Evolutionary conservation across 441 rosid genomes (phyloP), one percentile per base, ranked within the genome.

Genomic region (Euphorbia corollata): DNA sequence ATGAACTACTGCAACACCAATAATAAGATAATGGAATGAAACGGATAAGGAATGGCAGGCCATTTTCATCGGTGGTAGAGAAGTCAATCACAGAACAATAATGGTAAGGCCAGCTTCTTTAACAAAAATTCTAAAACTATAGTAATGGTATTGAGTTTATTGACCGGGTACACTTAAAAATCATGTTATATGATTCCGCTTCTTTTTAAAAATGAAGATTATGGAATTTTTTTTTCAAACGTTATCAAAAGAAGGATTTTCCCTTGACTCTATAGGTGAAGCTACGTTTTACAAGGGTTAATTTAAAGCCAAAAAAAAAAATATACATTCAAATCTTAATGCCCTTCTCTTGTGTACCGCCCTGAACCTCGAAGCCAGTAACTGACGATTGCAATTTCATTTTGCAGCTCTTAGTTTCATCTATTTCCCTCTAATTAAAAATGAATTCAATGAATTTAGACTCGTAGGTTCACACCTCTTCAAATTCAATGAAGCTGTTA

Each of bases 381-480:
- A 41, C 10, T 41, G 9, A 3, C 47, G n/a, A 56, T 27, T 27
- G 18, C 18, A 12, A 24, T 23, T 57, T 0, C 24, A 23, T 22
- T 56, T 39, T 22, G 1, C 36, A 23, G 27, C 15, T 15, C 15
- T 8, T 2, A 10, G 16, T 51, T 47, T n/a, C 56, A 19, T 51
- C 41, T 5, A 2, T 19, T 54, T 27, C 32, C 9, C 41, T 36
- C 4, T 36, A 5, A 36, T 36, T 36, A 6, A 36, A 36, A 36
- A 90, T 88, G 96, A 77, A 77, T 67, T 79, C 83, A 36, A 75
- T 86, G 67, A 80, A 70, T 78, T 73, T 86, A 10, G 65, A 79
- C 27, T 73, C 83, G n/a, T 80, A 84, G 83, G 71, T 78, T 65
- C 82, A 81, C 23, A 38, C 80, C 8, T 64, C 47, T 45, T 74